phyloP scores from a whole-genome alignment of 352 stramenopile species.

The Phytophthora ohioensis region DNA sequence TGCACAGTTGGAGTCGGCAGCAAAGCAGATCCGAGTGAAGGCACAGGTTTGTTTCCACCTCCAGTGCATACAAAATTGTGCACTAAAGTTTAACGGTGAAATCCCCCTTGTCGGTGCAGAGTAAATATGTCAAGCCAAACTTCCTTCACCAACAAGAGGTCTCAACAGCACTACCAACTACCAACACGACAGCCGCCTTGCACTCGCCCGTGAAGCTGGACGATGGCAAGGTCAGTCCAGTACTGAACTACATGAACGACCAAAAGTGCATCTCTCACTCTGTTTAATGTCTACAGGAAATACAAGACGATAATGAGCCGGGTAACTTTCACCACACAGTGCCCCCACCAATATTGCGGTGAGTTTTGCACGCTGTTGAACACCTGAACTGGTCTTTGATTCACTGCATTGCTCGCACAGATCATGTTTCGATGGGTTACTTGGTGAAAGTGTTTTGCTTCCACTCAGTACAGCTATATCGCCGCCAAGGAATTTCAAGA shows the following conservation, averaged over 20 bases:
- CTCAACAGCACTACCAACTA: neutral
- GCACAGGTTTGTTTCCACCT: slow-evolving; percentile 20
- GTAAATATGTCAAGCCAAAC: slow-evolving; percentile 45
- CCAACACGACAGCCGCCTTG: neutral
- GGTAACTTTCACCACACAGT: neutral
- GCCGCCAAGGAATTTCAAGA: slow-evolving; percentile 8
- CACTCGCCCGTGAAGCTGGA: slow-evolving; percentile 2
- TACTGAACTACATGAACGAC: neutral
- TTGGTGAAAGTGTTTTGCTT: slow-evolving; percentile 55
- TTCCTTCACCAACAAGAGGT: slow-evolving; percentile 45
- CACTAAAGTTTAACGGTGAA: neutral
- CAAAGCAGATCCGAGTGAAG: slow-evolving; percentile 18
- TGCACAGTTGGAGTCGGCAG: slow-evolving; percentile 28
- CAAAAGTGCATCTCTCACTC: neutral
- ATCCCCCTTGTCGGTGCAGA: slow-evolving; percentile 13
- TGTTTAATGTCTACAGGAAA: slow-evolving; percentile 1
- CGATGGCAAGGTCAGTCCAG: slow-evolving; percentile 11
- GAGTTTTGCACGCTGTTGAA: neutral
- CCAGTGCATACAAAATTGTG: neutral
- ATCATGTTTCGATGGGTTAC: slow-evolving; percentile 16
- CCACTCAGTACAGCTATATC: slow-evolving; percentile 32
- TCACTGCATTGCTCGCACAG: neutral
- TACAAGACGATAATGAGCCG: slow-evolving; percentile 4
- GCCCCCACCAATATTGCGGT: neutral
- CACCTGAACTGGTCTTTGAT: neutral